Evolutionary conservation across 1,284 basidiomycete species (phyloP), one percentile per base, ranked within the genome.

Genomic region (Bondarzewia mesenterica): DNA sequence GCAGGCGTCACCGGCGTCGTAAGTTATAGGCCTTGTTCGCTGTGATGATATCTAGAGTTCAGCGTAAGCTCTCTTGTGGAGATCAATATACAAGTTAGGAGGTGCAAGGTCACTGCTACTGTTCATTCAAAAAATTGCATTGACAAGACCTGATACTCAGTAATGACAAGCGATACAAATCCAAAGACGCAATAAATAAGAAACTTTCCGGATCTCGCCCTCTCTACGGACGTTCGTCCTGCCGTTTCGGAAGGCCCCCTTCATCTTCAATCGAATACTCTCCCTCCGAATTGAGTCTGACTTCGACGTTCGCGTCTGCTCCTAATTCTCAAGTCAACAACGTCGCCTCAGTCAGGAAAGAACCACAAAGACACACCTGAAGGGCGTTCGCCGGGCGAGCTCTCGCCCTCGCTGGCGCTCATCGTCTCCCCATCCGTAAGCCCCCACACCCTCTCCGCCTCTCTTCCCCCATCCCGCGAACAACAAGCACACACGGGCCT

Each of bases 371-470:
- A 12, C 43, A 14, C 46, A 56, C 54, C 49, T 29, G 40, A 38
- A 14, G 44, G 42, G 15, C 42, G 46, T 26, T 47, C 51, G 15
- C 46, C 25, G 26, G 42, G 41, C 15, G 48, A 50, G 26, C 49
- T 10, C 35, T 50, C 54, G 7, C 51, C 54, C 22, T 56, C 54
- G 21, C 54, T 56, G 12, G 54, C 48, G 21, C 49, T 47, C 54
- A 53, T 55, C 14, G 51, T 56, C 27, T 60, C 58, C 7, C 49
- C 55, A 0, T 55, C 58, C 21, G 52, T 52, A 16, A 50, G 49
- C 2, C 56, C 57, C 58, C 57, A 60, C 5, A 32, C 46, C 18
- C 42, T 39, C 36, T 49, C 53, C 14, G 35, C 50, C 7, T 55
- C 51, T n/a, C 41, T 36, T 21, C 26, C 42, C 42, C 14, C 44